Conservation (phyloP, 1,284 basidiomycete genomes). For the Moesziomyces parantarcticus region DNA sequence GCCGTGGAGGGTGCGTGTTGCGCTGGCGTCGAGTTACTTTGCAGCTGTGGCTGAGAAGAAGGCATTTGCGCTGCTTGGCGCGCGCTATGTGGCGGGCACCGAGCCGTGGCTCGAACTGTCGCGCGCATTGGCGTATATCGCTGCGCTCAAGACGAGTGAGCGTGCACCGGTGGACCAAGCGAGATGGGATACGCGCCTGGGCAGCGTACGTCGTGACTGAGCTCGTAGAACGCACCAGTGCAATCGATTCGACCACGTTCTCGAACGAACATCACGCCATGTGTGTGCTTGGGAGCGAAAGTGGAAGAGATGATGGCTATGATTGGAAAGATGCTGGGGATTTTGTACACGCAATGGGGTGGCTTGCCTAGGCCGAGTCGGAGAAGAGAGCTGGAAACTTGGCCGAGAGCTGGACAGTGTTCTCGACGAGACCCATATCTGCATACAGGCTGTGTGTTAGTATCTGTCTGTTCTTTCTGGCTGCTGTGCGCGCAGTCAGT, state of each 20-base stretch:
- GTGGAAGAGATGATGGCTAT: neutral
- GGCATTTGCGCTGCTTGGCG: constrained; percentile 30
- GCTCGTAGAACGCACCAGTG: neutral
- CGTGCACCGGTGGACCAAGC: neutral
- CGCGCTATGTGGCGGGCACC: constrained; percentile 44
- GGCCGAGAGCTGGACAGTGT: constrained; percentile 50
- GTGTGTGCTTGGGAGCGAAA: neutral
- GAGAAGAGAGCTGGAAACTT: constrained; percentile 52
- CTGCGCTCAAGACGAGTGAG: neutral
- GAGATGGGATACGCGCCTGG: constrained; percentile 24
- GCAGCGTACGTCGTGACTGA: constrained; percentile 23
- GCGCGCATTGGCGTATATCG: constrained; percentile 20
- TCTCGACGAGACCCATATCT: constrained; percentile 55
- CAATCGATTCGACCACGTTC: constrained; percentile 2
- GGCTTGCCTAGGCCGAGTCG: constrained; percentile 16
- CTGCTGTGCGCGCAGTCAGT: neutral
- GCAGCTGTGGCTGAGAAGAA: constrained; percentile 32
- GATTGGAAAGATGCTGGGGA: neutral
- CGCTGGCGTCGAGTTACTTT: constrained; percentile 10
- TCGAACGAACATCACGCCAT: neutral
- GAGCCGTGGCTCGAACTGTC: constrained; percentile 49
- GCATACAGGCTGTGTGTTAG: neutral
- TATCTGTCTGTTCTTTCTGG: neutral
- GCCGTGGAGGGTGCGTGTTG: constrained; percentile 5
- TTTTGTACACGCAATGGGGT: constrained; percentile 2